Evolutionary conservation across 1,284 basidiomycete species (phyloP).

Genomic region (Rugosomyces carneus): DNA sequence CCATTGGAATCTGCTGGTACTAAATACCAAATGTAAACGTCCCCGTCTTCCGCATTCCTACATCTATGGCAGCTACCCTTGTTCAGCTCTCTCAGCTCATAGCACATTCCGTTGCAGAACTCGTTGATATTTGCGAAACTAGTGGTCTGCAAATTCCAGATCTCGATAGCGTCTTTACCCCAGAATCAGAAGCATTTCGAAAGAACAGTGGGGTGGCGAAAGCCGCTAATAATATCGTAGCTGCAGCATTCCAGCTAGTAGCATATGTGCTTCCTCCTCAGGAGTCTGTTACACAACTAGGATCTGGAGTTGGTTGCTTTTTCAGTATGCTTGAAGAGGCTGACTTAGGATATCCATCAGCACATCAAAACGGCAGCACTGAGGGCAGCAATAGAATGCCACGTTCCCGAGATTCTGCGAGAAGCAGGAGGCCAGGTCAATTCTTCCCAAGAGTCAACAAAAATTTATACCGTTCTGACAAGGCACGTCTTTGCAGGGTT

Average conservation of each 20-base stretch:
- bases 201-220: slow-evolving; percentile 7
- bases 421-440: slow-evolving; percentile 30
- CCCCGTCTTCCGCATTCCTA: no score
- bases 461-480: no score
- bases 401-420: slow-evolving; percentile 31
- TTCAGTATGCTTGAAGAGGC: no score
- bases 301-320: slow-evolving; percentile 13
- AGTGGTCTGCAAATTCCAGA: slow-evolving; percentile 8
- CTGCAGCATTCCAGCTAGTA: slow-evolving; percentile 26
- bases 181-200: slow-evolving; percentile 12
- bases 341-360: slow-evolving; percentile 3
- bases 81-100: slow-evolving; percentile 14
- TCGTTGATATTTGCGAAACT: slow-evolving; percentile 4
- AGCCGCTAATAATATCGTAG: slow-evolving; percentile 18
- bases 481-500: no score
- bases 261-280: slow-evolving; percentile 22
- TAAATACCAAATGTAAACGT: no score
- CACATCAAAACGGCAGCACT: slow-evolving; percentile 25
- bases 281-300: slow-evolving; percentile 17
- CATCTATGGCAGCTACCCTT: no score
- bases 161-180: slow-evolving; percentile 8
- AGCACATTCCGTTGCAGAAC: slow-evolving; percentile 4
- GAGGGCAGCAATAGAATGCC: slow-evolving; percentile 16
- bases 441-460: no score
- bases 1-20: no score